phyloP scores from a whole-genome alignment of 2,329 filamentous ascomycete genomes.

The Hymenoscyphus scutula region DNA sequence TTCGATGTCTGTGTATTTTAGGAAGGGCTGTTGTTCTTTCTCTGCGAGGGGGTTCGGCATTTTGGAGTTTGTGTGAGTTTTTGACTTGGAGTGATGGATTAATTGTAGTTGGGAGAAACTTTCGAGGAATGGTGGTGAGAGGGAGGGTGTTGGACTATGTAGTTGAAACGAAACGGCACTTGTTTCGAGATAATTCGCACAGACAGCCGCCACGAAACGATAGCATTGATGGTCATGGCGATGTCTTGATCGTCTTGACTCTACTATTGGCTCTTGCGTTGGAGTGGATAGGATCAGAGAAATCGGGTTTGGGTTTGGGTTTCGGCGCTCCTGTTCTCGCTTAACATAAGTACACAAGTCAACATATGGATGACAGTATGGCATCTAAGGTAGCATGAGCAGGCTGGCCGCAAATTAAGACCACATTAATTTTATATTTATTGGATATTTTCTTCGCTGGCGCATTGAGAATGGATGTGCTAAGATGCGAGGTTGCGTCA shows the following conservation, averaged over 20 bases:
- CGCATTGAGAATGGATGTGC: too few species aligned
- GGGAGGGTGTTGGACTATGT: background rate
- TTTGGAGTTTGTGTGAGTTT: background rate
- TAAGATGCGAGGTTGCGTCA: too few species aligned
- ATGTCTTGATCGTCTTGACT: background rate
- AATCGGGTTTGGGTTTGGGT: too few species aligned
- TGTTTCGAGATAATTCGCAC: background rate
- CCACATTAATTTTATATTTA: too few species aligned
- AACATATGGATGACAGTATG: too few species aligned
- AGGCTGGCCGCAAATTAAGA: too few species aligned
- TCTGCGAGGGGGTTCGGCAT: background rate
- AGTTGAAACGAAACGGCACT: slow-evolving; percentile 1
- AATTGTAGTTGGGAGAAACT: background rate
- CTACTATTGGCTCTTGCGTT: too few species aligned
- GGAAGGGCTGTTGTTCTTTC: background rate
- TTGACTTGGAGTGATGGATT: background rate
- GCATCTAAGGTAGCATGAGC: too few species aligned
- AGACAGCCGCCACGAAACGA: background rate
- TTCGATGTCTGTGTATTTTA: background rate
- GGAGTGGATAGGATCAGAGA: too few species aligned
- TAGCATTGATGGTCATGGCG: background rate
- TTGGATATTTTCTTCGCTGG: too few species aligned
- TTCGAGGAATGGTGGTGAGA: background rate
- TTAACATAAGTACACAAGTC: too few species aligned
- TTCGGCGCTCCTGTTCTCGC: too few species aligned